Base-by-base conservation (phyloP, 108 stramenopile genomes). In the Nitzschia putrida region DNA sequence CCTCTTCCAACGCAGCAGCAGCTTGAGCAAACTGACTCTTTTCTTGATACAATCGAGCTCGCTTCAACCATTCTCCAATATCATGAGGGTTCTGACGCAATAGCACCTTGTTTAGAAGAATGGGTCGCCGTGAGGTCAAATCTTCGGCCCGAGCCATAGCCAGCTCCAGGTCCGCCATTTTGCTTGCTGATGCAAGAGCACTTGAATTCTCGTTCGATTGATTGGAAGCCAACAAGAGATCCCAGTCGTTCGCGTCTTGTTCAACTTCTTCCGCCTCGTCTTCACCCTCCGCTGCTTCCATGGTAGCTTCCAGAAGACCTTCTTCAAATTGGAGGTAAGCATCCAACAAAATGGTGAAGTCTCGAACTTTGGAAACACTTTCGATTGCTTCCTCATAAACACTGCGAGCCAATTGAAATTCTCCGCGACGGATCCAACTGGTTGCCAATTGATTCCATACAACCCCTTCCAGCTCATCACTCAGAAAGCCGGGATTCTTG, bases 51-150 rank as follows among this genome's bases (percentile, higher is more conserved):
- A 98, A 74, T 26, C 93, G 52, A n/a, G 87, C 90, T 29, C 98
- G 87, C 57, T 93, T 94, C 47, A 91, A 77, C 98, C 98, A 99
- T 81, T 99, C 98, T 34, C 78, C 79, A 7, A 98, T 96, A 72
- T 96, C 96, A 66, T 96, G 89, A 1, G 97, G 98, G 80, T 99
- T 99, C 71, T 99, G 98, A 42, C 97, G 87, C 47, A 99, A 73
- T 37, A 97, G 59, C 3, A 99, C 98, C 29, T 88, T 81, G 69
- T 93, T 95, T 39, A 99, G 83, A 8, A 99, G 74, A 8, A 99
- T 63, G 0, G 99, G 97, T 29, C 97, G 87, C 41, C 96, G 85
- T n/a, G 82, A 81, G 54, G 97, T 89, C 75, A 99, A 83, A 66
- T 95, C 82, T 70, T 98, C 97, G 8, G 98, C 92, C 22, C 97